These are phyloP conservation scores for Kalmanozyma brasiliensis DNA, from an alignment of 1,284 basidiomycete species.

Conservation along the genomic window DNA sequence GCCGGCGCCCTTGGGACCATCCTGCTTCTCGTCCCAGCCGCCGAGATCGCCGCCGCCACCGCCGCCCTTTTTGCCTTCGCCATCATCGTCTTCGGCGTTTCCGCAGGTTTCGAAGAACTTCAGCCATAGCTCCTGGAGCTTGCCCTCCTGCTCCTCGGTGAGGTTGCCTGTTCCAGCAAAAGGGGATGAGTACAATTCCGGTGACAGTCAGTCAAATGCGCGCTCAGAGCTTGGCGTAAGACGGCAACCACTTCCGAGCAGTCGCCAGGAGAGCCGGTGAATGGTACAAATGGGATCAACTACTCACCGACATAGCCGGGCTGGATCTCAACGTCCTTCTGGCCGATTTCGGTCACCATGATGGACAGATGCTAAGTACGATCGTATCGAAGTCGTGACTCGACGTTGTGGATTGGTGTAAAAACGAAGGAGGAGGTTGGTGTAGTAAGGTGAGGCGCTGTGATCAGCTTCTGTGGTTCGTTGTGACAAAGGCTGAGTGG, in stretches of 20 bases:
- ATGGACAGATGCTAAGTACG: neutral
- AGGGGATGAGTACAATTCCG: too few species aligned
- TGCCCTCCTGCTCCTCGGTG: slow-evolving; percentile 60
- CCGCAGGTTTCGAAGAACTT: slow-evolving; percentile 54
- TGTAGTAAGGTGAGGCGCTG: too few species aligned
- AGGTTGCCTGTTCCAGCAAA: slow-evolving; percentile 58
- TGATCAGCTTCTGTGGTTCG: too few species aligned
- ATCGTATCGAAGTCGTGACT: slow-evolving; percentile 1
- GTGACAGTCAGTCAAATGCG: too few species aligned
- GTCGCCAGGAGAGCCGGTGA: too few species aligned
- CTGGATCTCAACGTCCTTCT: slow-evolving; percentile 49
- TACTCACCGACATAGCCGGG: slow-evolving; percentile 52
- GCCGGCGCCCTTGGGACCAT: slow-evolving; percentile 47
- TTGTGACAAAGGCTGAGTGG: too few species aligned
- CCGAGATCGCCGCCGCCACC: slow-evolving; percentile 21
- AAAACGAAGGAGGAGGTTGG: neutral
- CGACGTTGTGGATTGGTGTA: neutral
- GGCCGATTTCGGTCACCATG: slow-evolving; percentile 49
- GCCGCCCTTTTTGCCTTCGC: slow-evolving; percentile 18
- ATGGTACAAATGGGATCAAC: neutral
- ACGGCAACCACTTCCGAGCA: too few species aligned
- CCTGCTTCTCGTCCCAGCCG: slow-evolving; percentile 48
- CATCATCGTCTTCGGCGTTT: slow-evolving; percentile 26
- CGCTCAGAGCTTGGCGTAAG: too few species aligned
- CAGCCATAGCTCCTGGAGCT: slow-evolving; percentile 66